Evolutionary conservation across 768 basidiomycete genomes (phyloP).

Genomic region (Galerina sulciceps): DNA sequence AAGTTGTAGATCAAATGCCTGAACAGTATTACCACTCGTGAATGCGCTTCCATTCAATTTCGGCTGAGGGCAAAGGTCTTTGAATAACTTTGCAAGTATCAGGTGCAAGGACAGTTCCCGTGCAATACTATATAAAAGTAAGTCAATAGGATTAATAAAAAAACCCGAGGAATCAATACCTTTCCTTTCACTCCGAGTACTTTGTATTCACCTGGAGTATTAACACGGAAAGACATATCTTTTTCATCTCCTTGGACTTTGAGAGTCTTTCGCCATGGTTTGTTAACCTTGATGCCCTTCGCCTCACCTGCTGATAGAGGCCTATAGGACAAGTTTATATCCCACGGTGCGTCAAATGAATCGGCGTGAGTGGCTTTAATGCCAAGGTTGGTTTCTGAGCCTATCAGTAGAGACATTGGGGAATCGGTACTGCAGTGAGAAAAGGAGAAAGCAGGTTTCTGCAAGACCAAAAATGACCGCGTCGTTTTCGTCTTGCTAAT

Average conservation of each 20-base stretch:
- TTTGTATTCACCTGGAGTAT: constrained; percentile 77
- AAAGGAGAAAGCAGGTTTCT: constrained; percentile 75
- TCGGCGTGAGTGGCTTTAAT: constrained; percentile 61
- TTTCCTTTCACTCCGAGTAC: constrained; percentile 74
- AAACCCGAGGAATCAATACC: constrained; percentile 32
- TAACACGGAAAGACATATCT: constrained; percentile 53
- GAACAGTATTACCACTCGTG: constrained; percentile 75
- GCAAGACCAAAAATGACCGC: constrained; percentile 71
- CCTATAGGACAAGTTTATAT: constrained; percentile 63
- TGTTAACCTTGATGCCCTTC: constrained; percentile 44
- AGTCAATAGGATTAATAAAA: constrained; percentile 6
- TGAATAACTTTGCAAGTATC: constrained; percentile 80
- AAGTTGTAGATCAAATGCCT: neutral
- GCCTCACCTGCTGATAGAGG: constrained; percentile 45
- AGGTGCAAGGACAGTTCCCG: constrained; percentile 83
- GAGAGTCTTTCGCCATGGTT: constrained; percentile 68
- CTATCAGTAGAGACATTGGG: constrained; percentile 73
- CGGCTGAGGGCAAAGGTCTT: constrained; percentile 76
- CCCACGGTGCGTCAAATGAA: constrained; percentile 70
- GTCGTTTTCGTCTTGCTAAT: constrained; percentile 48
- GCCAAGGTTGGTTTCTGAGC: constrained; percentile 60
- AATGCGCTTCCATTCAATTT: constrained; percentile 88
- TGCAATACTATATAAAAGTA: constrained; percentile 56
- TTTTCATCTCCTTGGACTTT: constrained; percentile 48
- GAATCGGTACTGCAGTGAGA: constrained; percentile 71